Evolutionary conservation across 352 stramenopile species (phyloP).

Genomic region (Pythium brassicae): DNA sequence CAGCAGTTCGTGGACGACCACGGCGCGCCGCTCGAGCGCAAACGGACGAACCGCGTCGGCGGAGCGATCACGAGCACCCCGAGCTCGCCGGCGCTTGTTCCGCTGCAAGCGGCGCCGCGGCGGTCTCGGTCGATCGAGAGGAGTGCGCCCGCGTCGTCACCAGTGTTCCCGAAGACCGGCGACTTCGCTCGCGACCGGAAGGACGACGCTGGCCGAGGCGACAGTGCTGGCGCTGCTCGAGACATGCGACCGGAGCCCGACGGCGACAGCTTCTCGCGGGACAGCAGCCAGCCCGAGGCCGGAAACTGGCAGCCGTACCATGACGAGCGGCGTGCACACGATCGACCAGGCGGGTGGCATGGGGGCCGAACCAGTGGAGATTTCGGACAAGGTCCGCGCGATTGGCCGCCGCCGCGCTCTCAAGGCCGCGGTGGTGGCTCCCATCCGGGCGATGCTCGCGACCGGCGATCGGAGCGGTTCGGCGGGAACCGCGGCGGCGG

Average conservation of each 20-base stretch:
- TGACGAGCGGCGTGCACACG: constrained; percentile 2
- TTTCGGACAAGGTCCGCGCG: background rate
- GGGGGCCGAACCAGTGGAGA: background rate
- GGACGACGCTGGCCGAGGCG: background rate
- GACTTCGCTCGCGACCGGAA: background rate
- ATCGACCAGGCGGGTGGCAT: background rate
- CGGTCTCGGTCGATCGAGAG: constrained; percentile 39
- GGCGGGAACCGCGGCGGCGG: background rate
- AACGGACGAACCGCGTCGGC: constrained; percentile 33
- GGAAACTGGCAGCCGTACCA: constrained; percentile 7
- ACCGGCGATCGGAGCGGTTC: constrained; percentile 1
- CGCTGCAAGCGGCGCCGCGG: constrained; percentile 7
- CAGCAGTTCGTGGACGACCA: constrained; percentile 37
- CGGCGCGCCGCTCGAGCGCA: constrained; percentile 31
- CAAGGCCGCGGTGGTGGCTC: background rate
- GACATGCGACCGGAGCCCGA: background rate
- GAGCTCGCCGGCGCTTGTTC: constrained; percentile 12
- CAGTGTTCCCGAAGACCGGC: constrained; percentile 1
- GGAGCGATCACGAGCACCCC: constrained; percentile 19
- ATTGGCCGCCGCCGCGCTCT: constrained; percentile 2
- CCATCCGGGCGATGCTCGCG: background rate
- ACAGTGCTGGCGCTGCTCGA: background rate
- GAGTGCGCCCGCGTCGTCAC: constrained; percentile 7
- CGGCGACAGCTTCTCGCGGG: background rate
- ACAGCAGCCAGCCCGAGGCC: background rate